Base-by-base conservation (phyloP, 2,329 filamentous ascomycete species). In the Shiraia sp. region DNA sequence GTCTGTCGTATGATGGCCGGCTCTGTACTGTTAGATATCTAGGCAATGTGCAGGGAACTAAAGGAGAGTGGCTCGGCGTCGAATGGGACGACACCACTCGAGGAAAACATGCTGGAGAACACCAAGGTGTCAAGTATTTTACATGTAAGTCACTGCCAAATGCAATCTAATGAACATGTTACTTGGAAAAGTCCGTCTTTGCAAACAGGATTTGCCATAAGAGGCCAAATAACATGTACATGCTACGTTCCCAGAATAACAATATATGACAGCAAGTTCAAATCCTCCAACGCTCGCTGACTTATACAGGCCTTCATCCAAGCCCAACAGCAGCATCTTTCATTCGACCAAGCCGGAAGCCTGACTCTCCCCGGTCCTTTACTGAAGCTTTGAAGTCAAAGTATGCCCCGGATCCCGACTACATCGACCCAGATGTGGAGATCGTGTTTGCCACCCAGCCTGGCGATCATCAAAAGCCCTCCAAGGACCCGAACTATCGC, bases 71-170 rank as follows among this genome's bases (percentile, higher is more conserved):
- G 91, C 79, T 97, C 24, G 93, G 93, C 32, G 89, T 97, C 33
- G 93, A 99, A 78, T 99, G 93, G 93, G 92, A 97, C 71, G 88
- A 96, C 67, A 75, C 84, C 42, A 79, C 77, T 26, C 80, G 91
- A 59, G 93, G 93, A 47, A 97, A 96, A 75, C 91, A 99, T 71
- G 82, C 92, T 61, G 93, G 93, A 45, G 83, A 86, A 47, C 84
- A 95, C 70, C 83, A 87, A 51, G 89, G 87, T 45, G 76, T 80
- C 48, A 83, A 81, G 48, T 96, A 96, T 66, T 97, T 97, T 61
- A 74, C 78, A 56, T 96, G 92, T 92, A 80, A 64, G 38, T 26
- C 35, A 77, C 53, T 95, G 90, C 90, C 79, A 63, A 8, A 22
- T 22, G 19, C 19, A 5, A 22, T 5, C 19, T 5, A 22, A 5